Conservation (phyloP, 805 yeast genomes). For the Pichia scutulata region DNA sequence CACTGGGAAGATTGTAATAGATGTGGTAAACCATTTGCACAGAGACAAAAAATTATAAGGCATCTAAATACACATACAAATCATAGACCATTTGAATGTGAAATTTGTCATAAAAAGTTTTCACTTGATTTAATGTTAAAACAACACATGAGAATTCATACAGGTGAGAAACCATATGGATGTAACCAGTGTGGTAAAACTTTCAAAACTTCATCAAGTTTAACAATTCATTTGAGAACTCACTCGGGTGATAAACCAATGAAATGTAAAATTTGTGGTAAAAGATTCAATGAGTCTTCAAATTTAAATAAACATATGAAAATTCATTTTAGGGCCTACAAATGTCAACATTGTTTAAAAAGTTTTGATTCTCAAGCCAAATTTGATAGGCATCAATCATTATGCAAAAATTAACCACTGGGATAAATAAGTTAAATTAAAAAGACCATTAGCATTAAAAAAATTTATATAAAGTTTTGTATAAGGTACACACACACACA, state of each 20-base stretch:
- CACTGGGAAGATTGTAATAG: constrained; percentile 75
- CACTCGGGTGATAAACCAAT: constrained; percentile 92
- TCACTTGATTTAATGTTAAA: constrained; percentile 70
- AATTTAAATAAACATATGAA: constrained; percentile 84
- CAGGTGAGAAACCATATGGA: constrained; percentile 81
- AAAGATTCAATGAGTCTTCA: constrained; percentile 81
- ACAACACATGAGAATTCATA: constrained; percentile 79
- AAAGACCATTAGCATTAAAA: constrained; percentile 42
- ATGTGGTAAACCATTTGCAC: constrained; percentile 53
- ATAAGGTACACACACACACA: neutral
- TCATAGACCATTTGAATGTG: constrained; percentile 71
- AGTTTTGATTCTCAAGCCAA: constrained; percentile 41
- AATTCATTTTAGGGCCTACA: constrained; percentile 53
- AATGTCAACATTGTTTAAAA: constrained; percentile 45
- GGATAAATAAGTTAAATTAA: constrained; percentile 74
- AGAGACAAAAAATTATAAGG: constrained; percentile 77
- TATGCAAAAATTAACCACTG: constrained; percentile 43
- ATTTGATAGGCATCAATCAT: constrained; percentile 32
- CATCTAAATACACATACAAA: constrained; percentile 87
- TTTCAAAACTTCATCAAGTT: constrained; percentile 76
- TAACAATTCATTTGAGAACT: constrained; percentile 74
- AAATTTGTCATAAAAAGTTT: constrained; percentile 59
- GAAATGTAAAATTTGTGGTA: constrained; percentile 71
- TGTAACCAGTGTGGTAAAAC: constrained; percentile 69
- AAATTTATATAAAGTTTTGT: neutral